Conservation (phyloP, 169 alveolate genomes). For the Neospora caninum region DNA sequence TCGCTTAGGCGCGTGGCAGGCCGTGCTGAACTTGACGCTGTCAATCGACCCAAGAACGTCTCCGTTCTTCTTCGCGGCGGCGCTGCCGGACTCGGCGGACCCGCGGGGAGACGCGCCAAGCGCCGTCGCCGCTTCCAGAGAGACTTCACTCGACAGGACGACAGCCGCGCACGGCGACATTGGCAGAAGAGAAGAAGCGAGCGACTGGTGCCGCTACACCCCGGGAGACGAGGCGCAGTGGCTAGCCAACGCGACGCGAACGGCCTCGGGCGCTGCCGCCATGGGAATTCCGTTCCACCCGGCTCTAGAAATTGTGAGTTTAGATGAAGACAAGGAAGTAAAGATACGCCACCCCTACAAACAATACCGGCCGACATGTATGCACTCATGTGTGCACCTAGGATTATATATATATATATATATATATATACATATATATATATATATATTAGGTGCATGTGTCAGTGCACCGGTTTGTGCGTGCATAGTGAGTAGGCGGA, state of each 20-base stretch:
- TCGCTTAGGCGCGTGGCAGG: slow-evolving; percentile 17
- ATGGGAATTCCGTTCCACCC: slow-evolving; percentile 11
- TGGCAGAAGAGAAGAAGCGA: neutral
- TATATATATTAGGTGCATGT: too few relatives aligned
- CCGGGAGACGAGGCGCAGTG: slow-evolving; percentile 27
- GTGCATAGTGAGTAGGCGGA: too few relatives aligned
- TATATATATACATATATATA: too few relatives aligned
- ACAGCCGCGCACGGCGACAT: neutral
- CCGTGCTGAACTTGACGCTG: neutral
- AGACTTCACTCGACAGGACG: neutral
- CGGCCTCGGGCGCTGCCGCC: slow-evolving; percentile 23
- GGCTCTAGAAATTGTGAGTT: neutral
- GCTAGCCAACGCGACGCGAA: slow-evolving; percentile 38
- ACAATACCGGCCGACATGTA: too few relatives aligned
- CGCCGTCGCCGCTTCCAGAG: too few relatives aligned
- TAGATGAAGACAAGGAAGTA: too few relatives aligned
- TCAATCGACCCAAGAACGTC: slow-evolving; percentile 30
- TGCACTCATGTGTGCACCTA: too few relatives aligned
- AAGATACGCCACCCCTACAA: too few relatives aligned
- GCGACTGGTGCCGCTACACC: neutral
- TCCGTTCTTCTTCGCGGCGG: slow-evolving; percentile 8
- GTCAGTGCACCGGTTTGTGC: too few relatives aligned
- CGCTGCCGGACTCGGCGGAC: neutral
- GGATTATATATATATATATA: too few relatives aligned
- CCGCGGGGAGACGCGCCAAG: too few relatives aligned